Base-by-base conservation (phyloP, 2,329 filamentous ascomycete species). In the Rutstroemia sp. region DNA sequence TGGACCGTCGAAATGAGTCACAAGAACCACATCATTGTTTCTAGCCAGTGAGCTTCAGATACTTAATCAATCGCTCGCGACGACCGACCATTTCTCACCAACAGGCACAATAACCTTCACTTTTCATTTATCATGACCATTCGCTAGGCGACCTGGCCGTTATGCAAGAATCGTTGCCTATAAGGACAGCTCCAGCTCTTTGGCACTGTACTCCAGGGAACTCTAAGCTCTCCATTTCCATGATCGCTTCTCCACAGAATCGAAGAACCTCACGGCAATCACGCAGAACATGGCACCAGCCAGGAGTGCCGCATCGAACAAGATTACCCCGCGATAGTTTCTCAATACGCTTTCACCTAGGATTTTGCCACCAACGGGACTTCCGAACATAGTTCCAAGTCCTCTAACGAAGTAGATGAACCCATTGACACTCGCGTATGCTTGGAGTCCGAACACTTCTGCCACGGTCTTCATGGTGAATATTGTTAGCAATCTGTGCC, bases 401-500 rank as follows among this genome's bases (percentile, higher is more conserved):
- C 74, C 75, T 45, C 74, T 64, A 1, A 76, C 66, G 48, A 77
- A 74, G 39, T 75, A 71, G 16, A 76, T 73, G 55, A 76, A 76
- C 2, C 73, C 73, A 60, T 76, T 77, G 4, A 77, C 74, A 19
- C 73, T 73, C 0, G 74, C 74, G 59, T 76, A 77, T 48, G 73
- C 73, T 56, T 72, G 70, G 27, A 77, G 73, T 2, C 75, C 74
- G 63, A 77, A 77, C 4, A 77, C 72, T 57, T 78, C 75, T n/a
- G 73, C 72, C 14, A 77, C 72, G 9, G 74, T 71, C 62, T 64
- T 30, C 16, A 16, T 2, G 2, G 4, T 7, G 16, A 7, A 21
- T 51, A 34, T 48, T 3, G 47, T 52, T n/a, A 61, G 52, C 14
- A 17, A 45, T 16, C 14, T 50, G 27, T 9, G 1, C 16, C 14